A percentile compares a stretch with the other conserved stretches of the same genome.
phyloP scores from a whole-genome alignment of 257 asterid species.

The Eucommia ulmoides region DNA sequence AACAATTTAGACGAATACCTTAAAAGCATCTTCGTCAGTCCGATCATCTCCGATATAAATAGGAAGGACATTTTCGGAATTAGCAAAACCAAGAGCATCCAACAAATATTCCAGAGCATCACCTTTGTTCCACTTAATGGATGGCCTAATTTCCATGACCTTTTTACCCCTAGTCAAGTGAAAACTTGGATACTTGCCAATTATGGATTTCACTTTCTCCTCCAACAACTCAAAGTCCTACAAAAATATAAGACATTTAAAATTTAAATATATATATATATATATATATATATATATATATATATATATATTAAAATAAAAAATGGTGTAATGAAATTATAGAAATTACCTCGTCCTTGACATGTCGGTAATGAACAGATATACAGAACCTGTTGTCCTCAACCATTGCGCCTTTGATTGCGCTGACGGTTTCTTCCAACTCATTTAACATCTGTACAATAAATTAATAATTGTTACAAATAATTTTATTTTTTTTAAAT shows the following conservation, averaged over 20 bases:
- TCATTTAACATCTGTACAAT: constrained; percentile 44
- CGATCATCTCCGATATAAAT: constrained; percentile 68
- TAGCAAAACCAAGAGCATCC: constrained; percentile 39
- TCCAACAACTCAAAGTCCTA: constrained; percentile 54
- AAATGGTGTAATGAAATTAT: background rate
- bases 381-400: constrained; percentile 81
- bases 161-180: constrained; percentile 67
- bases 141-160: constrained; percentile 75
- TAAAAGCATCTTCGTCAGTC: constrained; percentile 85
- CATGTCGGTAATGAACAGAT: constrained; percentile 81
- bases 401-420: constrained; percentile 47
- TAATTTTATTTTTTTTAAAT: too few species aligned
- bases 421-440: constrained; percentile 25
- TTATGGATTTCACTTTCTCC: constrained; percentile 21
- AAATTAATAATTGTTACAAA: too few species aligned
- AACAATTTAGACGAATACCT: constrained; percentile 24
- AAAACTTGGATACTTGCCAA: constrained; percentile 27
- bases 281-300: background rate
- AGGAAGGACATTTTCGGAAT: constrained; percentile 38
- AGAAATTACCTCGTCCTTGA: constrained; percentile 34
- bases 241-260: background rate
- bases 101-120: constrained; percentile 56
- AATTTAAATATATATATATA: background rate
- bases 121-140: constrained; percentile 78
- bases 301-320: background rate